Evolutionary conservation across 1,284 basidiomycete species (phyloP), one percentile per base, ranked within the genome.

Genomic region (Trametes pubescens): DNA sequence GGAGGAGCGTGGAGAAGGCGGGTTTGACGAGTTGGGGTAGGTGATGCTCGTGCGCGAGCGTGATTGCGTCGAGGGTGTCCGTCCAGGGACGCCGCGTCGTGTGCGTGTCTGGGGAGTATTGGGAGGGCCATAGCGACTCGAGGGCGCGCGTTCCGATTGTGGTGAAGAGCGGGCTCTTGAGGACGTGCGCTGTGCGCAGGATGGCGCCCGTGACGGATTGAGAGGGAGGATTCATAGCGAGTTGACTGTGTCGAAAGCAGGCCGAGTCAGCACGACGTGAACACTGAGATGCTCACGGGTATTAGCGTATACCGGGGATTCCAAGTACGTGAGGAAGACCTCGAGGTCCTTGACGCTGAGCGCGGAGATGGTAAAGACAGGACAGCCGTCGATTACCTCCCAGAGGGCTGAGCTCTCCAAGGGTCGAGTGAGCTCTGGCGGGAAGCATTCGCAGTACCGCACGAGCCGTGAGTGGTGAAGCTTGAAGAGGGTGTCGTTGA

Each of bases 1-100:
- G 71, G 2, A 77, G 65, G n/a, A 81, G 71, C 62, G 81, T 79
- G 67, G 80, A 82, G 55, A 75, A 76, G 6, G 78, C 77, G 34
- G 72, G 70, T 60, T 80, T 79, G 29, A 77, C 68, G 11, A 81
- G 70, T 8, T 64, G 57, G 14, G 72, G 72, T 14, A 78, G 49
- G 4, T 69, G 64, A 59, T 70, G 77, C 16, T 66, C 44, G 22
- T 71, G 72, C n/a, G 75, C 76, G 18, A 78, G 70, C 18, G 67
- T 51, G 38, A 80, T 67, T 8, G 74, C 74, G 38, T 72, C 73
- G 8, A 71, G 64, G 2, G 79, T 75, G 43, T 75, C 61, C 0
- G 53, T 61, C 1, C 37, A 38, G 37, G 37, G 37, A 10, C 37
- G 37, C 10, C 29, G 8, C 29, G 18, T 22, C 18, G 24, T 51